Base-by-base conservation (phyloP, 306 rosid genomes). In the Pterocarpus santalinus region DNA sequence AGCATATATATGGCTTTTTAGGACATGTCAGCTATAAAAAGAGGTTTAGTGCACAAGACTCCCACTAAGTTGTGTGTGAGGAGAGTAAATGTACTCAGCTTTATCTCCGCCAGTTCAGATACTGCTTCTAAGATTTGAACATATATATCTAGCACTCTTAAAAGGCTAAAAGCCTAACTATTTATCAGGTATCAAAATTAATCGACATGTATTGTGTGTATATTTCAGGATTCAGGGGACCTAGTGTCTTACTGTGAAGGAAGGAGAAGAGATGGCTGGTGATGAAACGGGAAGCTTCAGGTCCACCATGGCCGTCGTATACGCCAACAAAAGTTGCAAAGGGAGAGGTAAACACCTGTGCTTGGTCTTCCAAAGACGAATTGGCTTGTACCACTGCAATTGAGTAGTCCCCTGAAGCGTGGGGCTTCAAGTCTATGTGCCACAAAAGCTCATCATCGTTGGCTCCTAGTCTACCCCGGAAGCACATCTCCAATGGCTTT, bases 241-340 rank as follows among this genome's bases (percentile, higher is more conserved):
- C 63, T 3, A 52, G 61, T 55, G 32, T n/a, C 87, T 75, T 74
- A 91, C 95, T 81, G 70, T 83, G 85, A 64, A 91, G 83, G 76
- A 82, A 82, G 67, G 90, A 65, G 77, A 91, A 86, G 76, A 91
- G 92, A 33, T 85, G 85, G 38, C 43, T 68, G 55, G 87, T 74
- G 76, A 91, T 83, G 83, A 88, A 91, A 53, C 90, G 88, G 12
- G 96, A 84, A 73, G 93, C 89, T 73, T 91, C 90, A 1, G 96
- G 96, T 5, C 96, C 93, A 41, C 96, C 96, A 55, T 91, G 96
- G 43, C 96, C 96, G 8, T 91, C 96, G 63, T 91, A 91, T 14
- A 91, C 86, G 8, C 96, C 96, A 57, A 89, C 69, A 68, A 76
- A 85, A 52, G 96, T 91, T 57, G 83, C 81, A 4, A 80, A 71